Evolutionary conservation across 1,139 yeast species (phyloP).

Genomic region (Hanseniaspora sp.): DNA sequence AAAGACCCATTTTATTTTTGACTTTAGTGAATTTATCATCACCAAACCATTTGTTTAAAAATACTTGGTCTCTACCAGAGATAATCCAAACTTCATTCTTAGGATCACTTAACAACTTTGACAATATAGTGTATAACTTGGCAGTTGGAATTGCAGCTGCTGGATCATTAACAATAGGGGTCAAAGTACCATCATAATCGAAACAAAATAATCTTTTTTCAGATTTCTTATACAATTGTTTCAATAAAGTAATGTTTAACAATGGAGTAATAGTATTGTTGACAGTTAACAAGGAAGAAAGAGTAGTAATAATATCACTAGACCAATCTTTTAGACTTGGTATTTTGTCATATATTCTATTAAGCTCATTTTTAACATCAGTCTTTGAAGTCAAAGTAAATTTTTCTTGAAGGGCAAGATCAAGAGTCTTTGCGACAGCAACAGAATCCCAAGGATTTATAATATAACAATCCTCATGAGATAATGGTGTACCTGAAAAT

Average conservation of each 20-base stretch:
- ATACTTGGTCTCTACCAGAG: conserved; percentile 87
- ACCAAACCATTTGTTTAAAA: conserved; percentile 84
- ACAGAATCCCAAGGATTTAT: conserved; percentile 97
- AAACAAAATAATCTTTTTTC: conserved; percentile 68
- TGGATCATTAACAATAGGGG: conserved; percentile 92
- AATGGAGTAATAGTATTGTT: conserved; percentile 58
- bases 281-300: conserved; percentile 41
- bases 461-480: conserved; percentile 64
- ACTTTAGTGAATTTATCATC: conserved; percentile 21
- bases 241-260: conserved; percentile 57
- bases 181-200: conserved; percentile 94
- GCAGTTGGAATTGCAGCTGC: conserved; percentile 96
- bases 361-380: conserved; percentile 36
- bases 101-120: conserved; percentile 59
- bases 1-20: conserved; percentile 54
- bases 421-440: conserved; percentile 77
- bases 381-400: not conserved
- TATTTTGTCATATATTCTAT: conserved; percentile 42
- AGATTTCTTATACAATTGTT: conserved; percentile 51
- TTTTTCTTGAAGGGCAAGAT: conserved; percentile 44
- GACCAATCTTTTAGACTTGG: conserved; percentile 79
- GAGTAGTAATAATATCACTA: conserved; percentile 44
- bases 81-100: conserved; percentile 87
- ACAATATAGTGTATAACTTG: conserved; percentile 50
- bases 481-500: conserved; percentile 84